Evolutionary conservation across 108 stramenopile genomes (phyloP).

Genomic region (Aurantiochytrium sp.): DNA sequence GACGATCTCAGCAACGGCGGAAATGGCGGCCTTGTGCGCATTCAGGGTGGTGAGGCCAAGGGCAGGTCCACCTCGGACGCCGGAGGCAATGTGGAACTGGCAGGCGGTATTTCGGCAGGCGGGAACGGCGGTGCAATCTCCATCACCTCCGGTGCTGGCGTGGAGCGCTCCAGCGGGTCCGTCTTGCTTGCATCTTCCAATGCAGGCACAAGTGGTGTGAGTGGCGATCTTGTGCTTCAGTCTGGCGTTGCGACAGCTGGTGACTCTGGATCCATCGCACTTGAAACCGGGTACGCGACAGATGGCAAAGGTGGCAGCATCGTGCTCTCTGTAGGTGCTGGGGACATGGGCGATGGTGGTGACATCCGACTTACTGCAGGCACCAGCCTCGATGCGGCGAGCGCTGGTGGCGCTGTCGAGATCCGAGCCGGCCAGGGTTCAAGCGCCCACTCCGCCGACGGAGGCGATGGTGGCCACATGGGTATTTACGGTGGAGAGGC

Average conservation of each 20-base stretch:
- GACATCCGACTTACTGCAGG: slow-evolving; percentile 28
- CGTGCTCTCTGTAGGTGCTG: slow-evolving; percentile 26
- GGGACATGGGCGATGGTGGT: slow-evolving; percentile 39
- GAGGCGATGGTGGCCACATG: slow-evolving; percentile 60
- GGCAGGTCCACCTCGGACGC: slow-evolving; percentile 24
- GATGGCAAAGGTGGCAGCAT: slow-evolving; percentile 24
- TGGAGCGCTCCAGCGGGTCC: slow-evolving; percentile 24
- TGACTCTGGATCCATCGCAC: not conserved
- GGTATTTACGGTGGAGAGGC: slow-evolving; percentile 24
- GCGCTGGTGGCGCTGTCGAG: not conserved
- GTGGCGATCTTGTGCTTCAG: slow-evolving; percentile 28
- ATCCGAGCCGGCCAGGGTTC: slow-evolving; percentile 16
- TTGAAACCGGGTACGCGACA: not conserved
- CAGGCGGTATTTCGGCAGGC: slow-evolving; percentile 24
- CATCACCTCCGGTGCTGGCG: slow-evolving; percentile 31
- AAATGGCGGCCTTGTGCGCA: slow-evolving; percentile 30
- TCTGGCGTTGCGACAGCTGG: slow-evolving; percentile 27
- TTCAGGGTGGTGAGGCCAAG: slow-evolving; percentile 27
- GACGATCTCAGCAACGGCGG: slow-evolving; percentile 34
- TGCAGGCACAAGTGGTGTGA: slow-evolving; percentile 33
- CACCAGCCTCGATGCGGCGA: not conserved
- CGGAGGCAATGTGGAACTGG: slow-evolving; percentile 28
- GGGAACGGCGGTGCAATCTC: slow-evolving; percentile 37
- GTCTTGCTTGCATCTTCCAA: slow-evolving; percentile 24
- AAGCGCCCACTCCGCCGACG: slow-evolving; percentile 40